Percentiles rank a stretch among this genome's conserved stretches.
Conservation (phyloP, 805 yeast species). For the Vanderwaltozyma yarrowii region DNA sequence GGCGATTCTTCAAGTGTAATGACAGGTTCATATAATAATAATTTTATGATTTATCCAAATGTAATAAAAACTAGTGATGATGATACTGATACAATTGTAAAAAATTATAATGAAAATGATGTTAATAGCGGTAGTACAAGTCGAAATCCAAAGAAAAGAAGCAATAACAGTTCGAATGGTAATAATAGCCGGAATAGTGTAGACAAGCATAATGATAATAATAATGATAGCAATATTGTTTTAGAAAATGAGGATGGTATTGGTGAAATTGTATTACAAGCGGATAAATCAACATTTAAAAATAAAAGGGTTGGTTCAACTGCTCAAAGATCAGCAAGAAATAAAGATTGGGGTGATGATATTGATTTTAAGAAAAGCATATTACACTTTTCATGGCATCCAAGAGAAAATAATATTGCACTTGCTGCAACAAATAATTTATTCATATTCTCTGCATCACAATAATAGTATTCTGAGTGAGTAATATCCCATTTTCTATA, state of each 20-base stretch:
- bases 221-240: conserved; percentile 4
- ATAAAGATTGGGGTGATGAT: conserved; percentile 49
- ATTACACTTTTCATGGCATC: conserved; percentile 97
- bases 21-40: conserved; percentile 96
- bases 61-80: conserved; percentile 37
- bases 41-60: conserved; percentile 93
- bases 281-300: conserved; percentile 95
- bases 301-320: conserved; percentile 31
- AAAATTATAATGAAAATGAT: conserved; percentile 7
- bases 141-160: conserved; percentile 1
- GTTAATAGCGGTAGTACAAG: conserved; percentile 1
- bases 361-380: conserved; percentile 93
- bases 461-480: not conserved
- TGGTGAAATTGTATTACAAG: conserved; percentile 75
- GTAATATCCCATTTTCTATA: too few species aligned
- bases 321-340: conserved; percentile 35
- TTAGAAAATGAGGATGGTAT: conserved; percentile 8
- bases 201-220: not conserved
- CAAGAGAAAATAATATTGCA: conserved; percentile 90
- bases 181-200: not conserved
- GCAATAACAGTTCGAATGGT: not conserved
- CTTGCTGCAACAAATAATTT: conserved; percentile 96
- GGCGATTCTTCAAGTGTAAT: conserved; percentile 88
- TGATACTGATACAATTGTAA: conserved; percentile 9
- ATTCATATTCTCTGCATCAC: conserved; percentile 66